Conservation (phyloP, 2,329 filamentous ascomycete species). For the Ascomycota sp. region DNA sequence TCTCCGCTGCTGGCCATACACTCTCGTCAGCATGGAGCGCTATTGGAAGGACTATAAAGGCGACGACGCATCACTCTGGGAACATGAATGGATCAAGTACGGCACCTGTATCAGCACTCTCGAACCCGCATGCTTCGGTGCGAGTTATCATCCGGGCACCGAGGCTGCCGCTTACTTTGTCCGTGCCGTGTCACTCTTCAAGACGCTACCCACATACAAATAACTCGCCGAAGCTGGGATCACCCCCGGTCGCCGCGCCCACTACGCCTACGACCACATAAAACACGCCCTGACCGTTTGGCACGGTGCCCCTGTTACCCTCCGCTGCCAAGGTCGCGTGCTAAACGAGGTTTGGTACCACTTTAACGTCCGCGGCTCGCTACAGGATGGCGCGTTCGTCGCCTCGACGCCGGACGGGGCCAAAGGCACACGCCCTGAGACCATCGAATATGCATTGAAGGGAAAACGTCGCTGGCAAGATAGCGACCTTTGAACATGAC, state of each 20-base stretch:
- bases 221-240: conserved; percentile 41
- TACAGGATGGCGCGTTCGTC: conserved; percentile 39
- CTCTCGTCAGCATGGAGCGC: conserved; percentile 44
- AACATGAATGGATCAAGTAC: conserved; percentile 59
- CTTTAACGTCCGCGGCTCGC: conserved; percentile 36
- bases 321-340: conserved; percentile 29
- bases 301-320: conserved; percentile 32
- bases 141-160: conserved; percentile 33
- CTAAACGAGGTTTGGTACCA: conserved; percentile 41
- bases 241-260: conserved; percentile 27
- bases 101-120: conserved; percentile 52
- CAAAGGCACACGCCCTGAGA: conserved; percentile 40
- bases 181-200: conserved; percentile 43
- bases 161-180: conserved; percentile 53
- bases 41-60: conserved; percentile 55
- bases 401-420: conserved; percentile 32
- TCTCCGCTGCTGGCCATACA: conserved; percentile 31
- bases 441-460: conserved; percentile 37
- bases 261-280: conserved; percentile 27
- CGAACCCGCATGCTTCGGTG: conserved; percentile 41
- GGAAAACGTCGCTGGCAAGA: background rate
- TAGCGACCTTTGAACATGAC: too few species aligned
- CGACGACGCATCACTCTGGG: conserved; percentile 45
- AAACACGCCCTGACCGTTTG: conserved; percentile 26
- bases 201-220: conserved; percentile 44